Base-by-base conservation (phyloP, 1,284 basidiomycete species). In the Puccinia coronata region DNA sequence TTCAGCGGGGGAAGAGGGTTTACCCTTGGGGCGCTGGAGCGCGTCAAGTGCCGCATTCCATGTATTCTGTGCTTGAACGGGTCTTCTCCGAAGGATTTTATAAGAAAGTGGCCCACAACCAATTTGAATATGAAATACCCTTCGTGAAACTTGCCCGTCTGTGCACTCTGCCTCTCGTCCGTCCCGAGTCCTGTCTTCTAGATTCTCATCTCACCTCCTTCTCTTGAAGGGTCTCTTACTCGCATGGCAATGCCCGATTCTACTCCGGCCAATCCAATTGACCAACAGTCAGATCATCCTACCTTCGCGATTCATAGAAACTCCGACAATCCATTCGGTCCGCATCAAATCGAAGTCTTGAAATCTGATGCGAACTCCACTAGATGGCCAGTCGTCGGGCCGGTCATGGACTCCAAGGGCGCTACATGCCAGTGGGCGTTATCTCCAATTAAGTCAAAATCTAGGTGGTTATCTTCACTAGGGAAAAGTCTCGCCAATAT, bases 381-480 rank as follows among this genome's bases (percentile, higher is more conserved):
- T n/a, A 69, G 53, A 78, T 78, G 41, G 49, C 41, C 39, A 49
- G 49, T 43, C 18, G 31, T 69, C n/a, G 75, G 75, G 4, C 25
- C 43, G 12, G 41, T 78, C 2, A 34, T 69, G 11, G 75, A 78
- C 53, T 49, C 43, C 18, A 78, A 59, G 25, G 75, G 75, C 23
- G n/a, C 63, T 11, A 25, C 59, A 53, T 78, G 75, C 55, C 25
- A 49, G 49, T 78, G 75, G 75, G 28, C 49, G 23, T 8, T 67
- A 36, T 63, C 49, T 25, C n/a, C 47, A 43, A 49, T 47, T 12
- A 63, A 47, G 63, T 71, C 31, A 25, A 51, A 71, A 71, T 53
- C 49, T 16, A 78, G 67, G 43, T 78, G 76, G 76, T 28, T 78
- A 43, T 78, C 63, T 69, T 34, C 61, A 36, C 36, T 78, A 23